Percentiles rank a stretch among this genome's conserved stretches.
phyloP scores from a whole-genome alignment of 148 eudicot genomes.

The Oxyria digyna region DNA sequence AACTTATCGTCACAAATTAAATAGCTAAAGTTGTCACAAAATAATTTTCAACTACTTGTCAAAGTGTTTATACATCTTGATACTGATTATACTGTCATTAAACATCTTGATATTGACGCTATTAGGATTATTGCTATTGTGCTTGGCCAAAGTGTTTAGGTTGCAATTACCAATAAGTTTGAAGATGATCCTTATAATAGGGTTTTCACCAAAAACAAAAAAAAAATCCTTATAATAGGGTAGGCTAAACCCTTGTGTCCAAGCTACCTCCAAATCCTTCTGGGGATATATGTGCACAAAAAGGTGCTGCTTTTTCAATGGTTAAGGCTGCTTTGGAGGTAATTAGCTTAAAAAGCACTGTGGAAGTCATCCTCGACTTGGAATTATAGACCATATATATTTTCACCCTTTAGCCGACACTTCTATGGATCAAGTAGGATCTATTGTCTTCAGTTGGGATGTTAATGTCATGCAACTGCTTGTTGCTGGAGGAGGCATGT shows the following conservation, averaged over 20 bases:
- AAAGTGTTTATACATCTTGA: too few relatives aligned
- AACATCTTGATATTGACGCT: too few relatives aligned
- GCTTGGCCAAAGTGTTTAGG: too few relatives aligned
- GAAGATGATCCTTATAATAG: constrained; percentile 74
- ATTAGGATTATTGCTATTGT: too few relatives aligned
- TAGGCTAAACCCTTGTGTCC: constrained; percentile 86
- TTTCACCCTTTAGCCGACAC: constrained; percentile 53
- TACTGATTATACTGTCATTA: too few relatives aligned
- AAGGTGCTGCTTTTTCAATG: constrained; percentile 54
- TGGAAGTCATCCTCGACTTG: constrained; percentile 84
- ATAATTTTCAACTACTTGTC: too few relatives aligned
- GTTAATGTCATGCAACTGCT: constrained; percentile 42
- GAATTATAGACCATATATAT: constrained; percentile 84
- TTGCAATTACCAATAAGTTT: constrained; percentile 57
- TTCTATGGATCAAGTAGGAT: constrained; percentile 45
- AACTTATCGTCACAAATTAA: too few relatives aligned
- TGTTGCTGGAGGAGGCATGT: constrained; percentile 75
- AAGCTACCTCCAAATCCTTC: too few relatives aligned
- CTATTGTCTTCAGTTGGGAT: background rate
- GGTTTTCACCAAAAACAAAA: too few relatives aligned
- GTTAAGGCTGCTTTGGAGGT: constrained; percentile 60
- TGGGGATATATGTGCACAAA: constrained; percentile 24
- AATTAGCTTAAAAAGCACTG: constrained; percentile 48
- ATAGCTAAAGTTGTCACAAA: too few relatives aligned
- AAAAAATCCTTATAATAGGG: too few relatives aligned